phyloP scores from a whole-genome alignment of 371 early-diverging fungal genomes.

The Rhizopus stolonifer region DNA sequence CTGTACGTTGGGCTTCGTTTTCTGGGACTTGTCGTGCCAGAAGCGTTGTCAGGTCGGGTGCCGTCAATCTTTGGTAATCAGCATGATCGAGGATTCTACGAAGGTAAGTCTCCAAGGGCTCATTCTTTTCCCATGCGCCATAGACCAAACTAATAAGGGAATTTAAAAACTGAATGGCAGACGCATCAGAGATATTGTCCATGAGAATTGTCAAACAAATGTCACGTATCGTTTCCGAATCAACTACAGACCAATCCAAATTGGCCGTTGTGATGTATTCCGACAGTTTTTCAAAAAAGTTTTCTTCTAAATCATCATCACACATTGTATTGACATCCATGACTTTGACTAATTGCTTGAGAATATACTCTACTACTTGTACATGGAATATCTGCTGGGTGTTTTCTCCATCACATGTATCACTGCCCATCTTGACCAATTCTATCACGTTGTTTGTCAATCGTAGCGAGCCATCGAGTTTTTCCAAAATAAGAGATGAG shows the following conservation, averaged over 20 bases:
- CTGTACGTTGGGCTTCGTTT: conserved; percentile 34
- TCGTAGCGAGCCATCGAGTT: conserved; percentile 2
- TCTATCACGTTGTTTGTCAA: conserved; percentile 24
- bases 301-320: conserved; percentile 17
- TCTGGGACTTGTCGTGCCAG: conserved; percentile 8
- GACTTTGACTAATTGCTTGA: conserved; percentile 19
- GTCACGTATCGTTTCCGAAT: conserved; percentile 45
- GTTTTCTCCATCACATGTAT: conserved; percentile 1
- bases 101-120: conserved; percentile 45
- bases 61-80: conserved; percentile 32
- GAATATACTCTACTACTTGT: conserved; percentile 18
- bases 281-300: conserved; percentile 25
- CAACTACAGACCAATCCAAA: conserved; percentile 20
- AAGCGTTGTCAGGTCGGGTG: conserved; percentile 20
- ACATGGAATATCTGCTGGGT: conserved; percentile 6
- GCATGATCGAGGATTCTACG: conserved; percentile 43
- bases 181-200: conserved; percentile 40
- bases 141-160: conserved; percentile 31
- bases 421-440: conserved; percentile 24
- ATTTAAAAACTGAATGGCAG: conserved; percentile 35
- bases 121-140: conserved; percentile 26
- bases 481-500: conserved; percentile 13
- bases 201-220: conserved; percentile 41
- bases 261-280: neutral
- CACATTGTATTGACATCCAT: conserved; percentile 23